Evolutionary conservation across 176 grass and related monocot species (phyloP), one percentile per base, ranked within the genome.

Genomic region (Bothriochloa decipiens): DNA sequence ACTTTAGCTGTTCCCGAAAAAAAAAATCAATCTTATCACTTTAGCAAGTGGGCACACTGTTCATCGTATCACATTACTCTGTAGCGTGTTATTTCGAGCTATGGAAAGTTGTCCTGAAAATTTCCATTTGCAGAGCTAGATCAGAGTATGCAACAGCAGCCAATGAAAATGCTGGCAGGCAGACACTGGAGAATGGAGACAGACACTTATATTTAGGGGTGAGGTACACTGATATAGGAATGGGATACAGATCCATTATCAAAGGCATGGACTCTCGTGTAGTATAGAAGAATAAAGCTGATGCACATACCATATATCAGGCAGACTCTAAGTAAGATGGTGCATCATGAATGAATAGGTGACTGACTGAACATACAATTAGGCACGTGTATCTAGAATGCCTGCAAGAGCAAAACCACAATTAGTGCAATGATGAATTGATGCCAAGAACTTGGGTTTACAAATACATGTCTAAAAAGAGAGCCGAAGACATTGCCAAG

Each of bases 201-300:
- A 17, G 2, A 4, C 22, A 40, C 10, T 27, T 36, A 35, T 33
- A 49, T 33, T 57, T 57, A 36, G 49, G 28, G 73, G 28, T 20
- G 16, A n/a, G 10, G 5, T 35, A 2, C 39, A 26, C 39, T 22
- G n/a, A 10, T n/a, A n/a, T 10, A n/a, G 20, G 53, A 57, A 57
- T n/a, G 8, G 53, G 53, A 57, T 55, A 6, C 52, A 22, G 53
- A 57, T 55, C 17, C 52, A 22, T n/a, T 71, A 42, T 71, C 23
- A 45, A 20, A 45, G 68, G 22, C 8, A 76, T 84, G 61, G 55
- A 7, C 10, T 29, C 28, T 72, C 28, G 46, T 63, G 67, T 27
- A 53, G 67, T 27, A 53, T 3, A 82, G 5, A 82, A 47, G 40
- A 76, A 76, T 87, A 76, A 28, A 40, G 17, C 20, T 61, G 42